Base-by-base conservation (phyloP, 106 monocot species). In the Amphibolis antarctica region DNA sequence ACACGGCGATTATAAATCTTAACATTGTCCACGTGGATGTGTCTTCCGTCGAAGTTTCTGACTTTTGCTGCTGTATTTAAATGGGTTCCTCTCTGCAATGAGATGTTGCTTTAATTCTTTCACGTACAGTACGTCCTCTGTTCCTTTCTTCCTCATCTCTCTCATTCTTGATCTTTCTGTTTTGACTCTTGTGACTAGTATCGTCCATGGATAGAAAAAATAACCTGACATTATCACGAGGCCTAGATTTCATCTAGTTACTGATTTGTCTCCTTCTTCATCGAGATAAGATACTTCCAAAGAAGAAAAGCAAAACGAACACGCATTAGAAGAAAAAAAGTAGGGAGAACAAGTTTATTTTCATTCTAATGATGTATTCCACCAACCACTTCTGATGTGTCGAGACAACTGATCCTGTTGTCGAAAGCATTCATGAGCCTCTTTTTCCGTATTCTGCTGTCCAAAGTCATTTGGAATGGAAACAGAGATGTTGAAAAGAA, bases 381-480 rank as follows among this genome's bases (percentile, higher is more conserved):
- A 1, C 83, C 71, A 43, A 86, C 94, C 36, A 63, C 81, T 66
- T 94, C 93, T 18, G 94, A 79, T 4, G 94, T 86, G 58, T 94
- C 89, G 9, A 94, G 17, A 9, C 51, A 61, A 52, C 89, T 94
- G 56, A 94, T 77, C 4, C 94, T 89, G 19, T 72, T 67, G 4
- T 86, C 89, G 21, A 94, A 89, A 0, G 94, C 74, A 59, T 86
- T 94, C 86, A 44, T 94, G 89, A 0, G 89, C 74, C 70, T 94
- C 94, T 75, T 82, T 79, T 79, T 94, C 94, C 21, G 89, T 86
- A 66, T 89, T 94, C 75, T 94, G 89, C 72, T 94, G 72, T 20
- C 94, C 89, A 86, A 94, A 30, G 89, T 89, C 94, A 94, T 94
- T 89, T 94, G 65, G 49, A 6, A 28, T 12, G 17, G 15, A 57